Conservation (phyloP, 768 basidiomycete species). For the Leccinum rimulosum region DNA sequence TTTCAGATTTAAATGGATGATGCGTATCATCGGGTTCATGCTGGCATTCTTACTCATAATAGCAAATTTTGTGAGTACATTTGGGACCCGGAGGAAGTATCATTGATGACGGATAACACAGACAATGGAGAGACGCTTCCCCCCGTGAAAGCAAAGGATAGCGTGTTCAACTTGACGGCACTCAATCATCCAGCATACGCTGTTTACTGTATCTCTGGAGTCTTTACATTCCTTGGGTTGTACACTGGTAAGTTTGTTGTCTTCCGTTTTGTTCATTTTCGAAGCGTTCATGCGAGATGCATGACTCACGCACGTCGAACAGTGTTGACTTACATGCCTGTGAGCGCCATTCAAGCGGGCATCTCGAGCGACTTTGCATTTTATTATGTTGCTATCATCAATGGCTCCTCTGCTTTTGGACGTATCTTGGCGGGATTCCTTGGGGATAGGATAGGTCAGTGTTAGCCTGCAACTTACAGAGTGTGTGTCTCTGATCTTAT, state of each 20-base stretch:
- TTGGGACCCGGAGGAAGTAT: neutral
- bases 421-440: conserved; percentile 52
- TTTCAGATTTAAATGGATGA: conserved; percentile 72
- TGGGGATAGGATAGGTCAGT: conserved; percentile 51
- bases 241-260: conserved; percentile 51
- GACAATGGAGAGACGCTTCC: conserved; percentile 49
- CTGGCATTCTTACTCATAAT: conserved; percentile 49
- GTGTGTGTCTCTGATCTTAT: neutral
- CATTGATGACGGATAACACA: conserved; percentile 2
- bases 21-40: conserved; percentile 68
- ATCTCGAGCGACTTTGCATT: conserved; percentile 51
- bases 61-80: conserved; percentile 47
- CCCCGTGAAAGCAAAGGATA: conserved; percentile 50
- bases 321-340: conserved; percentile 67
- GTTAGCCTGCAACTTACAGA: neutral
- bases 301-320: no score
- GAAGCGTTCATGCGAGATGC: no score
- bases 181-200: conserved; percentile 51
- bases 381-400: conserved; percentile 67
- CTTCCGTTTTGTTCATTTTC: neutral
- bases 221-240: conserved; percentile 61
- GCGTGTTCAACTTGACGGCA: conserved; percentile 53
- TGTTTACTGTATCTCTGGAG: conserved; percentile 55
- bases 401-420: conserved; percentile 62
- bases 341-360: conserved; percentile 52